Conservation (phyloP, 495 filamentous ascomycete genomes). For the Xylaria bambusicola region DNA sequence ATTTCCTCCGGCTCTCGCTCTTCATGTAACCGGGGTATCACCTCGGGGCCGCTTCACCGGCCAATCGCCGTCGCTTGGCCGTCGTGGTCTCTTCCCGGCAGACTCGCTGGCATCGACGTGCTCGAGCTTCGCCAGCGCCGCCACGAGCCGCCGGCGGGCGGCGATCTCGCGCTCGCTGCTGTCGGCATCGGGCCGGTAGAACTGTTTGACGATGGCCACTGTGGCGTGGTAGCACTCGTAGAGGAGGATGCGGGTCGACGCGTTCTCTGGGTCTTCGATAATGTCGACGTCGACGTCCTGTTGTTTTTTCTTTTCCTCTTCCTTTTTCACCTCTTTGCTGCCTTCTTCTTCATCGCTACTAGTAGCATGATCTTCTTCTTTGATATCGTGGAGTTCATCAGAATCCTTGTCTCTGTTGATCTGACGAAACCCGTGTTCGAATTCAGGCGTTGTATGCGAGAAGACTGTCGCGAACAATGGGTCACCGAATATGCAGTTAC, state of each 20-base stretch:
- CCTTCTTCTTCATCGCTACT: not conserved
- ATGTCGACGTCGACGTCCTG: conserved; percentile 20
- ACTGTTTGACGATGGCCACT: conserved; percentile 46
- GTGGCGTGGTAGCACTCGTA: conserved; percentile 54
- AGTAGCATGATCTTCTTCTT: not conserved
- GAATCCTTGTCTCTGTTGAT: not conserved
- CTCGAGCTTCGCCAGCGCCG: conserved; percentile 38
- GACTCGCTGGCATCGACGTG: conserved; percentile 32
- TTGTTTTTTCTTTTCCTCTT: not conserved
- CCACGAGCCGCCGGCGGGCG: conserved; percentile 46
- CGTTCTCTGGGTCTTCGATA: conserved; percentile 41
- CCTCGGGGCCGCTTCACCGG: conserved; percentile 29
- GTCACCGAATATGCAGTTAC: conserved; percentile 61
- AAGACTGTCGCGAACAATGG: conserved; percentile 56
- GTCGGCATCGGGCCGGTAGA: conserved; percentile 48
- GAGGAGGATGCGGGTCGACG: conserved; percentile 41
- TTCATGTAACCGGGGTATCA: conserved; percentile 9
- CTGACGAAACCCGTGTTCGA: conserved; percentile 1
- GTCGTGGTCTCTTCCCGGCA: conserved; percentile 27
- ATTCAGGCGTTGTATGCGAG: conserved; percentile 24
- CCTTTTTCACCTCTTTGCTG: not conserved
- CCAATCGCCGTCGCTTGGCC: conserved; percentile 34
- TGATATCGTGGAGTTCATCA: conserved; percentile 1
- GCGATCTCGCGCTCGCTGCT: conserved; percentile 49
- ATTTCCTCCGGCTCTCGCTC: not conserved